Evolutionary conservation across 1,139 yeast species (phyloP).

Genomic region (Diutina rugosa): DNA sequence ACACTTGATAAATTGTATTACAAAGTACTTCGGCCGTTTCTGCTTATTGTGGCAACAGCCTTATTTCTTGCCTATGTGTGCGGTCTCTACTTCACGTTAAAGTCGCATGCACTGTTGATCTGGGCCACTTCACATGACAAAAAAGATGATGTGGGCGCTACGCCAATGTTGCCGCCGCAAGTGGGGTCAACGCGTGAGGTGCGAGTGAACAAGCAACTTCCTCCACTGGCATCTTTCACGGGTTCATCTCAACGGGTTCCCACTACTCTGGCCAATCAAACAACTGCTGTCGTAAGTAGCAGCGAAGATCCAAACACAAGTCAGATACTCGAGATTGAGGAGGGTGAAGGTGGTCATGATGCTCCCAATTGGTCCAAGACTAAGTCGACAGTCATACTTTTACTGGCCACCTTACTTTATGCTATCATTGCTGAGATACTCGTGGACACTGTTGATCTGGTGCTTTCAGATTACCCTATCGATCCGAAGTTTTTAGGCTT

Average conservation of each 20-base stretch:
- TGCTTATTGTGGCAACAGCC: slow-evolving; percentile 67
- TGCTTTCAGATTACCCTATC: slow-evolving; percentile 60
- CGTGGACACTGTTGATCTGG: slow-evolving; percentile 89
- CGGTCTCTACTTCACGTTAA: slow-evolving; percentile 83
- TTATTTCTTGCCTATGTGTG: slow-evolving; percentile 78
- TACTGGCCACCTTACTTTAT: slow-evolving; percentile 75
- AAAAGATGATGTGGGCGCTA: not conserved
- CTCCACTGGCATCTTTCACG: not conserved
- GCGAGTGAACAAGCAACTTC: not conserved
- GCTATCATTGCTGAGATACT: slow-evolving; percentile 92
- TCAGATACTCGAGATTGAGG: slow-evolving; percentile 10
- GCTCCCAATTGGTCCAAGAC: slow-evolving; percentile 94
- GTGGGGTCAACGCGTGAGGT: not conserved
- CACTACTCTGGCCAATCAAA: not conserved
- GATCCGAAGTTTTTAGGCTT: slow-evolving; percentile 86
- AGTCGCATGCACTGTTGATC: slow-evolving; percentile 92
- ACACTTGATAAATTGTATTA: slow-evolving; percentile 52
- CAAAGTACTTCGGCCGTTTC: slow-evolving; percentile 63
- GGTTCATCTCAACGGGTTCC: not conserved
- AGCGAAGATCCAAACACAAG: not conserved
- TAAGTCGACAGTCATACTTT: slow-evolving; percentile 73
- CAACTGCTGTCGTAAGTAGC: not conserved
- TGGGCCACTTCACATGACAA: slow-evolving; percentile 59
- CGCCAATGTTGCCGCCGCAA: not conserved
- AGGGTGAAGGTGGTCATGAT: slow-evolving; percentile 65